A percentile compares a stretch with the other conserved stretches of the same genome.
Evolutionary conservation across 2,329 filamentous ascomycete genomes (phyloP).

Genomic region (Emericellopsis cladophorae): DNA sequence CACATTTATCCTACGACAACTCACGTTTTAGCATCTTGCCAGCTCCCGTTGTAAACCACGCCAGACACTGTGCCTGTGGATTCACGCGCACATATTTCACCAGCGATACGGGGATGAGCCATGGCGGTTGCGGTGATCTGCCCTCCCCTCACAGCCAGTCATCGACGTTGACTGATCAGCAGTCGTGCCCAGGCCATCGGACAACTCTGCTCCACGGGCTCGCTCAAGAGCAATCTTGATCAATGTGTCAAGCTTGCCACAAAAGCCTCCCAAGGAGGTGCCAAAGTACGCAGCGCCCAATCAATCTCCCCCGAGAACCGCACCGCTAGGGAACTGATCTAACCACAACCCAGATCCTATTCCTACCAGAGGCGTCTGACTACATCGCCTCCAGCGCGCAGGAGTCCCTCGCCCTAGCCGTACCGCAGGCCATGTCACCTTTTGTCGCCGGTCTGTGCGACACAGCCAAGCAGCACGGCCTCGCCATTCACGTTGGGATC

Average conservation of each 20-base stretch:
- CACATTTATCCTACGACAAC: too few species aligned
- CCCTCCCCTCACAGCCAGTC: not conserved
- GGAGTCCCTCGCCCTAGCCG: constrained; percentile 60
- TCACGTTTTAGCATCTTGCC: too few species aligned
- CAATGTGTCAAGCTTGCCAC: constrained; percentile 62
- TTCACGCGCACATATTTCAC: too few species aligned
- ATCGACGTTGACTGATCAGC: not conserved
- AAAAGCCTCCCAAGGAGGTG: constrained; percentile 63
- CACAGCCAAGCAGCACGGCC: constrained; percentile 46
- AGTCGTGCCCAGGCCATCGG: constrained; percentile 56
- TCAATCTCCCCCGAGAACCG: not conserved
- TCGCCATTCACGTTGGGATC: constrained; percentile 78
- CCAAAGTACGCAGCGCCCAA: constrained; percentile 44
- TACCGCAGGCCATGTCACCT: constrained; percentile 48
- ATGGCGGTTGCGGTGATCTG: constrained; percentile 2
- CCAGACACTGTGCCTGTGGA: too few species aligned
- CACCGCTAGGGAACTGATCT: constrained; percentile 6
- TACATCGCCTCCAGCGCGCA: constrained; percentile 63
- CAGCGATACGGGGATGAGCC: not conserved
- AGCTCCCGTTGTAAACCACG: too few species aligned
- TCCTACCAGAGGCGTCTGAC: constrained; percentile 85
- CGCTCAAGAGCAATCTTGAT: constrained; percentile 64
- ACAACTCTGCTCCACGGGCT: constrained; percentile 77
- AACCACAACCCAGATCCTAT: constrained; percentile 47
- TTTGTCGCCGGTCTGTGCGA: constrained; percentile 68